phyloP scores from a whole-genome alignment of 1,284 basidiomycete species.

The Psilocybe mexicana region DNA sequence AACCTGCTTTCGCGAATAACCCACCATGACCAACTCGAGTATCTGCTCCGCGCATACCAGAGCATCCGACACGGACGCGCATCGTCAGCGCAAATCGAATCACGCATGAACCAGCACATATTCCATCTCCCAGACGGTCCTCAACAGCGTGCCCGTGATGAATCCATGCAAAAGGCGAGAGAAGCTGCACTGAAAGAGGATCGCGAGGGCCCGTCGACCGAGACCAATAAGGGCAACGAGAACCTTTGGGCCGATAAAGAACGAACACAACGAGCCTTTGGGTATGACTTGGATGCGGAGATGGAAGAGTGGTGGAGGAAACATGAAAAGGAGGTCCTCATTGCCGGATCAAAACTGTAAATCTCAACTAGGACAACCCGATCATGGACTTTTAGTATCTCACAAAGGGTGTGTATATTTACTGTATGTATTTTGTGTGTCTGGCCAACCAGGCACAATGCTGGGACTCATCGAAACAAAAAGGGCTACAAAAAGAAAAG shows the following conservation, averaged over 20 bases:
- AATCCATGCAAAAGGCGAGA: constrained; percentile 51
- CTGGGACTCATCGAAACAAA: no score
- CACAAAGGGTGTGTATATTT: no score
- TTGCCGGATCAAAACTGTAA: constrained; percentile 7
- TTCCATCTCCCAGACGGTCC: constrained; percentile 59
- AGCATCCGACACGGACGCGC: constrained; percentile 50
- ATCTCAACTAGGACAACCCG: not conserved
- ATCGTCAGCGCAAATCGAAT: constrained; percentile 45
- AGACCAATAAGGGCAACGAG: constrained; percentile 14
- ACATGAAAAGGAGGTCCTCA: constrained; percentile 1
- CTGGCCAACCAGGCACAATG: no score
- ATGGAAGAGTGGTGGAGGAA: constrained; percentile 22
- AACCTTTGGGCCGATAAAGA: constrained; percentile 27
- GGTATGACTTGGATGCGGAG: constrained; percentile 27
- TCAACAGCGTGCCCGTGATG: constrained; percentile 51
- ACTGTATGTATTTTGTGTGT: no score
- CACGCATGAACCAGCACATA: constrained; percentile 50
- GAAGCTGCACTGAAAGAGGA: constrained; percentile 34
- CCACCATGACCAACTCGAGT: constrained; percentile 39
- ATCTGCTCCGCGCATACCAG: constrained; percentile 54
- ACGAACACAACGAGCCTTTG: constrained; percentile 21
- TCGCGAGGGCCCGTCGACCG: constrained; percentile 1
- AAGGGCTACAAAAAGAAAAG: no score
- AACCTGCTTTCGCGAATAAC: constrained; percentile 54
- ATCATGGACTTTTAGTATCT: not conserved